phyloP scores from a whole-genome alignment of 352 stramenopile genomes.

The Phytophthora lateralis region DNA sequence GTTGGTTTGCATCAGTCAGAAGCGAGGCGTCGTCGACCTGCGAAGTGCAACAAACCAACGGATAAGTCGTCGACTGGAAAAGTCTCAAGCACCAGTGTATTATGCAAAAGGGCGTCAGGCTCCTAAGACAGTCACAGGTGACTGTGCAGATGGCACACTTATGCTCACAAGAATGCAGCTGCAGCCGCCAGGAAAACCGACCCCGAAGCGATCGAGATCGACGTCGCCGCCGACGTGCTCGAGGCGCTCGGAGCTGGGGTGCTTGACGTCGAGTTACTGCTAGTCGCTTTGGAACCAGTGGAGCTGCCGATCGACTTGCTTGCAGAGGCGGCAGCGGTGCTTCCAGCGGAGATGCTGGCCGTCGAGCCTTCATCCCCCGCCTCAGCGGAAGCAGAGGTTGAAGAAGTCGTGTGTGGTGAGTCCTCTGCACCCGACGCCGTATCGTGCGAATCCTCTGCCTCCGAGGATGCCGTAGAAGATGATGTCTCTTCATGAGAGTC shows the following conservation, averaged over 20 bases:
- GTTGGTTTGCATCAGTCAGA: not conserved
- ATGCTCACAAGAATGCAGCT: conserved; percentile 14
- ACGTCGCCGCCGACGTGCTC: conserved; percentile 9
- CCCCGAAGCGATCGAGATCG: conserved; percentile 8
- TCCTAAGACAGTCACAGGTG: conserved; percentile 2
- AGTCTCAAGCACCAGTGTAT: not conserved
- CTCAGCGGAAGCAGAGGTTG: not conserved
- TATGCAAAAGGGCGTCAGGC: not conserved
- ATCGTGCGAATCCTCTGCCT: conserved; percentile 12
- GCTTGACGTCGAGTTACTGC: conserved; percentile 18
- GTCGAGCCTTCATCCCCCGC: conserved; percentile 14
- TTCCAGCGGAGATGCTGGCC: conserved; percentile 1
- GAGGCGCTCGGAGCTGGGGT: conserved; percentile 5
- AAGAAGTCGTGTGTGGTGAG: conserved; percentile 8
- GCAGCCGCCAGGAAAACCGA: conserved; percentile 17
- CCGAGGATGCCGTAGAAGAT: conserved; percentile 1
- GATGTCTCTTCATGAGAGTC: conserved; percentile 16
- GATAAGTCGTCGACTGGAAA: not conserved
- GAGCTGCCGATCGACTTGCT: not conserved
- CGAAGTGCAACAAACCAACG: not conserved
- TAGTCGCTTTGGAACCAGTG: conserved; percentile 2
- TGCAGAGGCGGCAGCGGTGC: not conserved
- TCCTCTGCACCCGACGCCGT: conserved; percentile 6
- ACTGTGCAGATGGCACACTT: conserved; percentile 13
- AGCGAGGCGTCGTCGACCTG: not conserved